Evolutionary conservation across 352 stramenopile species (phyloP).

Genomic region (Globisporangium rhizosaccharum): DNA sequence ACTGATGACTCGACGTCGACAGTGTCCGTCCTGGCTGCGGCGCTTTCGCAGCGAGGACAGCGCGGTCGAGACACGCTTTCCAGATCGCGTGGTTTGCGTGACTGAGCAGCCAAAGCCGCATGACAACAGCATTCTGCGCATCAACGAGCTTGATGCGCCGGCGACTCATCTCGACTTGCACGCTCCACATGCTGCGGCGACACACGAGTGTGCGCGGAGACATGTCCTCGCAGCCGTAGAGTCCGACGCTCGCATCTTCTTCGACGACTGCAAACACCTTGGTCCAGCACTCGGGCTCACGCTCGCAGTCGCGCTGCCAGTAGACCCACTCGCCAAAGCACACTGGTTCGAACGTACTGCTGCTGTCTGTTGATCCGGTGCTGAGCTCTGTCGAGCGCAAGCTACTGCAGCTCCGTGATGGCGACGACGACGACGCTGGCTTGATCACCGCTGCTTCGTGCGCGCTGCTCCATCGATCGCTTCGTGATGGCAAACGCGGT

Average conservation of each 20-base stretch:
- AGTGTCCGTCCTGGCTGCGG: background rate
- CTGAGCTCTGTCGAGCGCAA: slow-evolving; percentile 5
- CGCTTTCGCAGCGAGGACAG: background rate
- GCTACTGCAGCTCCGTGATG: background rate
- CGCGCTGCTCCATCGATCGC: no score
- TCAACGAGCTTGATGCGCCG: slow-evolving; percentile 7
- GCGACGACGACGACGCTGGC: no score
- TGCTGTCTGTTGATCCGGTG: background rate
- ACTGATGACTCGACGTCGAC: no score
- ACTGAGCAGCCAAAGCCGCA: slow-evolving; percentile 10
- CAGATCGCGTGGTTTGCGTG: slow-evolving; percentile 10
- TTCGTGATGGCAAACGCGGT: no score
- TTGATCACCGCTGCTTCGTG: no score
- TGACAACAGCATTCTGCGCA: background rate
- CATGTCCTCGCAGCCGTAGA: slow-evolving; percentile 38
- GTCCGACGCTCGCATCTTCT: slow-evolving; percentile 22
- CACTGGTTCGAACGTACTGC: slow-evolving; percentile 1
- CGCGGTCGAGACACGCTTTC: slow-evolving; percentile 5
- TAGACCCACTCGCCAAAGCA: slow-evolving; percentile 11
- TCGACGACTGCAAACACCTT: slow-evolving; percentile 45
- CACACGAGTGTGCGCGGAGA: slow-evolving; percentile 6
- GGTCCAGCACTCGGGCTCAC: slow-evolving; percentile 37
- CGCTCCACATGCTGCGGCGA: slow-evolving; percentile 1
- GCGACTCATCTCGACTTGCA: slow-evolving; percentile 3
- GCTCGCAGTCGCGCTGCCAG: no score